Base-by-base conservation (phyloP, 2,329 filamentous ascomycete genomes). In the Falciphora oryzae region DNA sequence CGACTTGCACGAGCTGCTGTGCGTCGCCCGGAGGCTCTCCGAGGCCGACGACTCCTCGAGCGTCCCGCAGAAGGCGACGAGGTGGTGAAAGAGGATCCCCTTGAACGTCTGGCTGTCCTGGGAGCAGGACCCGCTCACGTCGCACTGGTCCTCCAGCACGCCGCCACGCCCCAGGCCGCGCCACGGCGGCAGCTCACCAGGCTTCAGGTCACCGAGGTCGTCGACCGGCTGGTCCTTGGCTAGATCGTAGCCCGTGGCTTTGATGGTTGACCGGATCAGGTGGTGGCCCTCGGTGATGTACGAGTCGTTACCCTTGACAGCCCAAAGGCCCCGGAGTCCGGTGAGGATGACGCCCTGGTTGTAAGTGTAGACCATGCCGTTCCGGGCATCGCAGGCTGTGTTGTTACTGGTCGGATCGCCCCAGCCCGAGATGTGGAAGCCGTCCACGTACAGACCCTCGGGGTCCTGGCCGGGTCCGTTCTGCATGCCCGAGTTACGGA, bases 291-390 rank as follows among this genome's bases (percentile, higher is more conserved):
- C 92, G 27, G 83, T 76, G 1, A 97, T 81, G 72, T 93, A 97
- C 1, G 78, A 81, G 2, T 79, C 75, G n/a, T 87, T 84, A 16
- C 89, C 90, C 0, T 91, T 97, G 18, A 87, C 87, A 67, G 91
- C 84, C 86, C 90, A 97, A 0, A 97, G 81, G 1, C 89, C 90
- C 44, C 91, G 85, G 64, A 92, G 85, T 16, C 92, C 93, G 5
- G 91, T 93, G 28, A 97, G 83, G 1, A 98, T 72, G 4, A 97
- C 92, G 28, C 93, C 94, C 75, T 98, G 94, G 76, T 98, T 98
- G 79, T 98, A 97, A 0, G 93, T 96, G 76, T 93, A 97, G 11
- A 97, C 89, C 88, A 93, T 94, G 69, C 93, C 87, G 75, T 97
- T 91, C 61, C 93, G 85, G 62, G 85, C 75, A 73, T 97, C 91